Evolutionary conservation across 257 asterid genomes (phyloP).

Genomic region (Verbascum thapsus): DNA sequence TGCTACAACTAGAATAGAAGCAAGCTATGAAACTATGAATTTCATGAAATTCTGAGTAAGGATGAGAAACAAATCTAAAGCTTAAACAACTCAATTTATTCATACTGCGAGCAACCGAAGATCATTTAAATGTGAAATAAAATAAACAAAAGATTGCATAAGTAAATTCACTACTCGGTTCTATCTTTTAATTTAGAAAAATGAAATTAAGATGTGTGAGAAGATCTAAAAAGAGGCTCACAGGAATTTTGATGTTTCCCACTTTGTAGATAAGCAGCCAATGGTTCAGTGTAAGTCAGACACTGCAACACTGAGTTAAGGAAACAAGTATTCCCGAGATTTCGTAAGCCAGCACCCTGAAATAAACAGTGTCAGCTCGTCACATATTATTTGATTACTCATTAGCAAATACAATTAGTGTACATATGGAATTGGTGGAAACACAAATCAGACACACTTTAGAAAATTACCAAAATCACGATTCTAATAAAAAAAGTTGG

Average conservation of each 20-base stretch:
- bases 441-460: not conserved
- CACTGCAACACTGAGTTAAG: conserved; percentile 95
- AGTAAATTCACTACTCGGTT: too few species aligned
- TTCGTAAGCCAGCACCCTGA: conserved; percentile 99
- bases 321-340: conserved; percentile 96
- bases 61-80: not conserved
- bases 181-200: not conserved
- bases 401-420: not conserved
- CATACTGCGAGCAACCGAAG: not conserved
- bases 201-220: not conserved
- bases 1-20: not conserved
- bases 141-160: not conserved
- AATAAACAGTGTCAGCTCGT: conserved; percentile 19
- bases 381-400: not conserved
- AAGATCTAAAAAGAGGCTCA: conserved; percentile 44
- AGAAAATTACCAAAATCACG: not conserved
- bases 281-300: conserved; percentile 93
- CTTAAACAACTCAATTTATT: not conserved
- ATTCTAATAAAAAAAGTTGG: not conserved
- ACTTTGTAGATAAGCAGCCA: conserved; percentile 96
- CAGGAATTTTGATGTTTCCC: conserved; percentile 94
- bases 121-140: not conserved
- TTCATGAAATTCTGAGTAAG: not conserved
- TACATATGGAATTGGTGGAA: not conserved
- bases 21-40: not conserved